Evolutionary conservation across 2,329 filamentous ascomycete genomes (phyloP), one percentile per base, ranked within the genome.

Genomic region (Fusarium sterilihyphosum): DNA sequence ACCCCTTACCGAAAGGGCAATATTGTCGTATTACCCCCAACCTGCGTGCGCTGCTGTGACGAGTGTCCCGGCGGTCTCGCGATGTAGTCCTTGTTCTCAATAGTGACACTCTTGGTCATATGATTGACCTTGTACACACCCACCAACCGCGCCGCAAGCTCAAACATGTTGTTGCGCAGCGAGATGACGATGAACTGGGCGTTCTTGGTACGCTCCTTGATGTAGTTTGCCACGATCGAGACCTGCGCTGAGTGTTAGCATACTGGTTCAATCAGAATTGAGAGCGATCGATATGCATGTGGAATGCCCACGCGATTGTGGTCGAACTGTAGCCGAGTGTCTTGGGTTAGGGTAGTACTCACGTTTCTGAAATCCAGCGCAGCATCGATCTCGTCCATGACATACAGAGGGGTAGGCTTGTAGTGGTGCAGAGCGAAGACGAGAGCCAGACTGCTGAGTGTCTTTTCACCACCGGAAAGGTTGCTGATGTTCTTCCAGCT

Each of bases 101-200:
- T 94, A 61, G 94, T 95, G 29, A 96, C 93, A 83, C 93, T 95
- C 90, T 96, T 96, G 70, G 94, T 96, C 92, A 98, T 99, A 84
- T 99, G 96, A 84, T 97, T 98, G 82, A 99, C 96, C 88, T 99
- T 99, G 88, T 99, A 99, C 64, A 99, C 96, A 77, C 97, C 97
- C 20, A 99, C 95, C 68, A 99, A 89, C 64, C 97, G 90, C 66
- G 94, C 91, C n/a, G 97, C 96, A 73, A 99, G 91, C 87, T 99
- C 96, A 84, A 99, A 99, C 96, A 99, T 99, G 87, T 99, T 99
- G 85, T 99, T 99, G 79, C 96, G 89, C 79, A 99, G 87, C 22
- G 95, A 98, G 81, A 99, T 99, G 80, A 99, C 96, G 78, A 99
- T 96, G 83, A 99, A 99, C 82, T 99, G 96, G 4, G 96, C 97